These are phyloP conservation scores for Bothriochloa decipiens DNA, from an alignment of 176 grass and related monocot genomes.

Conservation along the genomic window DNA sequence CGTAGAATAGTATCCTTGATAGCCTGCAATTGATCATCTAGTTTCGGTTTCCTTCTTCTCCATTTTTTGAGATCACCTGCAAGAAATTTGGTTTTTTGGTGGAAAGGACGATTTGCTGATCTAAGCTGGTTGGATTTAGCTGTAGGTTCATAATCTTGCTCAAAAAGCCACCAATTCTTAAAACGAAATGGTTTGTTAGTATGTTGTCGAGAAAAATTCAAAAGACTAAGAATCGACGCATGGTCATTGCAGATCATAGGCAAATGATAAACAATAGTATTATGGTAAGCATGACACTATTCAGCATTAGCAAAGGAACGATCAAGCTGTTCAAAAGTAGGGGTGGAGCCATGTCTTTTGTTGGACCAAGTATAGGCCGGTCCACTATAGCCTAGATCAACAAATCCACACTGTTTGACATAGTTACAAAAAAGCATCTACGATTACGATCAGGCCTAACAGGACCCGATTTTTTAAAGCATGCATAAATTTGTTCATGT, in stretches of 20 bases:
- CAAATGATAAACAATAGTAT: neutral
- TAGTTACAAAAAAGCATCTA: too few relatives aligned
- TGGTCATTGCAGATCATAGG: neutral
- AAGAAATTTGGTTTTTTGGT: too few relatives aligned
- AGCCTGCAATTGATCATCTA: too few relatives aligned
- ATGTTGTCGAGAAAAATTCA: neutral
- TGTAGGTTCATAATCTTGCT: neutral
- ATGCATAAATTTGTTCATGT: too few relatives aligned
- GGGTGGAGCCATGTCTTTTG: neutral
- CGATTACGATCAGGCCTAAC: too few relatives aligned
- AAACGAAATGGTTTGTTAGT: neutral
- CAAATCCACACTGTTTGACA: neutral
- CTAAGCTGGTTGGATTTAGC: neutral
- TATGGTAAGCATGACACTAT: neutral
- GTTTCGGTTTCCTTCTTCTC: too few relatives aligned
- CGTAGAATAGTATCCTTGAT: too few relatives aligned
- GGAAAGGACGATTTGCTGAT: too few relatives aligned
- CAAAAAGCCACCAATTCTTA: neutral
- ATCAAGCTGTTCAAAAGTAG: neutral
- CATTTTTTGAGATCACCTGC: too few relatives aligned
- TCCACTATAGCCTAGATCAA: neutral
- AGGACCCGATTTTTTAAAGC: too few relatives aligned
- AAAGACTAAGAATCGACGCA: neutral
- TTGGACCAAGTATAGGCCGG: neutral
- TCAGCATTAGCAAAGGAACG: neutral